Evolutionary conservation across 352 stramenopile species (phyloP).

Genomic region (Pythium plurisporium): DNA sequence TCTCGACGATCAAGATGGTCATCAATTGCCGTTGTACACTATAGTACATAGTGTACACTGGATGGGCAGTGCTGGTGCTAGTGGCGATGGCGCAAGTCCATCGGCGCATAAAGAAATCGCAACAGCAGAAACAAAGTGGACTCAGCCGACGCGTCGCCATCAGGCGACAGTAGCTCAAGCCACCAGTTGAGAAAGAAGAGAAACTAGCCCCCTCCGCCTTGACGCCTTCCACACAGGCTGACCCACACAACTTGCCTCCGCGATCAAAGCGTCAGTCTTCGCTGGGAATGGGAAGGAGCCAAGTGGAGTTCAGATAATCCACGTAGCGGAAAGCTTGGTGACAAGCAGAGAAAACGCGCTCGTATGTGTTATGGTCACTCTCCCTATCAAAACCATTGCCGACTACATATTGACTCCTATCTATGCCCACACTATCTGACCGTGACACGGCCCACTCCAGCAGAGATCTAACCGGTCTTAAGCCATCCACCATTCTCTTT

Average conservation of each 20-base stretch:
- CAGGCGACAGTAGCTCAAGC: background rate
- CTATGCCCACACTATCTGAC: background rate
- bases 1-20: slow-evolving; percentile 24
- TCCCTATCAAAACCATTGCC: background rate
- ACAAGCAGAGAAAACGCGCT: no score
- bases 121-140: background rate
- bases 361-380: no score
- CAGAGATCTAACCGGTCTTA: slow-evolving; percentile 41
- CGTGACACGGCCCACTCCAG: background rate
- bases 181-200: no score
- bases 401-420: no score
- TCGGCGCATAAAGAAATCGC: background rate
- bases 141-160: background rate
- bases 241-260: background rate
- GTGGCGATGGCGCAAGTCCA: background rate
- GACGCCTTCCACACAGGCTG: no score
- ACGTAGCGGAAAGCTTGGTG: no score
- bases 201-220: no score
- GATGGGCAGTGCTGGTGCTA: slow-evolving; percentile 7
- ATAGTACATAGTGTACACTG: slow-evolving; percentile 24
- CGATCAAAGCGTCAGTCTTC: no score
- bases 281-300: no score
- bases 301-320: no score
- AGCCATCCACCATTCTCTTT: slow-evolving; percentile 57
- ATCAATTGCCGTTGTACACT: slow-evolving; percentile 23